Evolutionary conservation across 2,329 filamentous ascomycete species (phyloP).

Genomic region (Cladosporium sp.): DNA sequence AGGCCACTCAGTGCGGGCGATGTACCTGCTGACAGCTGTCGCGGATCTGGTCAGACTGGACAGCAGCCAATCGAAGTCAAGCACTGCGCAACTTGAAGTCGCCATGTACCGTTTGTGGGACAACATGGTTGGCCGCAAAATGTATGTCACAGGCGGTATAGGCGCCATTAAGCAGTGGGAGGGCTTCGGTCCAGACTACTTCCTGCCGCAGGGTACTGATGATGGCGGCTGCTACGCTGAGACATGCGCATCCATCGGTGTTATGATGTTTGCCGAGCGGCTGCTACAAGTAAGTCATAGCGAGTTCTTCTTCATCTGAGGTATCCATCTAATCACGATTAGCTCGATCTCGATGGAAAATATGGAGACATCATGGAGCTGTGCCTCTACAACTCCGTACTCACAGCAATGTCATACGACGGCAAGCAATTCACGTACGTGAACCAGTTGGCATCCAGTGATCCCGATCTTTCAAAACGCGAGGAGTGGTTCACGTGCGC

Average conservation of each 20-base stretch:
- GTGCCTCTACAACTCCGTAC: conserved; percentile 57
- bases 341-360: conserved; percentile 48
- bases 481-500: conserved; percentile 57
- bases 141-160: conserved; percentile 61
- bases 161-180: conserved; percentile 57
- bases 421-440: conserved; percentile 59
- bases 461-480: conserved; percentile 46
- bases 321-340: conserved; percentile 13
- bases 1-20: conserved; percentile 57
- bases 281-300: conserved; percentile 42
- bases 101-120: conserved; percentile 51
- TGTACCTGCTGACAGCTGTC: conserved; percentile 57
- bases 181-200: conserved; percentile 57
- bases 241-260: conserved; percentile 57
- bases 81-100: conserved; percentile 31
- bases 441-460: conserved; percentile 56
- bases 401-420: conserved; percentile 54
- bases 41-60: conserved; percentile 51
- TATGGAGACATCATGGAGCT: conserved; percentile 60
- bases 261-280: conserved; percentile 58
- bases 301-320: not conserved
- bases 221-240: conserved; percentile 61
- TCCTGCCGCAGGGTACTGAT: conserved; percentile 55
- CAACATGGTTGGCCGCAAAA: conserved; percentile 59
- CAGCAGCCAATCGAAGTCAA: conserved; percentile 14